phyloP scores from a whole-genome alignment of 768 basidiomycete species.

The Leccinum arenicola region DNA sequence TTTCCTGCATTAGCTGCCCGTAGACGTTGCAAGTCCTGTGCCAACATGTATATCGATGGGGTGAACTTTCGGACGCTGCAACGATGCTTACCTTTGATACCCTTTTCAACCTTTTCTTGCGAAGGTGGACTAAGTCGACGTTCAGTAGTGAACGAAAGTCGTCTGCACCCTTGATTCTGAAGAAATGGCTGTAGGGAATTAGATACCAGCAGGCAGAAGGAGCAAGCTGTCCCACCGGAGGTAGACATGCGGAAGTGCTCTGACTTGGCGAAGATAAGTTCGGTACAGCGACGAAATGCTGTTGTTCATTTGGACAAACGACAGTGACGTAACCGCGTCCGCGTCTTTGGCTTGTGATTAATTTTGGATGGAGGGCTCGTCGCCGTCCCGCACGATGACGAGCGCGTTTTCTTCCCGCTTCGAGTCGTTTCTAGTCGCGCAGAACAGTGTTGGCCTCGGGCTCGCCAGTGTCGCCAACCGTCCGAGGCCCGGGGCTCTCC shows the following conservation, averaged over 20 bases:
- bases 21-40: slow-evolving; percentile 53
- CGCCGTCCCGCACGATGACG: slow-evolving; percentile 12
- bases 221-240: slow-evolving; percentile 37
- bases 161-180: slow-evolving; percentile 54
- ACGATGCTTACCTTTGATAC: slow-evolving; percentile 45
- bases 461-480: not conserved
- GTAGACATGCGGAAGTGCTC: slow-evolving; percentile 43
- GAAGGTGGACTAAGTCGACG: slow-evolving; percentile 32
- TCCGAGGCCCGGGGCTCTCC: slow-evolving; percentile 3
- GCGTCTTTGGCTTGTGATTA: slow-evolving; percentile 2
- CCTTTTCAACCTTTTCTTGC: slow-evolving; percentile 44
- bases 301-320: not conserved
- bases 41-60: not conserved
- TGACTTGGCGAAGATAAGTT: slow-evolving; percentile 39
- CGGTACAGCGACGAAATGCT: slow-evolving; percentile 36
- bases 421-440: not conserved
- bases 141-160: slow-evolving; percentile 51
- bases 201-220: not conserved
- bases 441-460: not conserved
- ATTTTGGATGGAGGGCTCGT: slow-evolving; percentile 13
- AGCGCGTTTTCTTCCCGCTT: slow-evolving; percentile 1
- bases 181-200: slow-evolving; percentile 52
- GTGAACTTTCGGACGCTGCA: not conserved
- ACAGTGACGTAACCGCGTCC: slow-evolving; percentile 10
- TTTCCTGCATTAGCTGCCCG: slow-evolving; percentile 52